A percentile compares a stretch with the other conserved stretches of the same genome.
phyloP scores from a whole-genome alignment of 2,329 filamentous ascomycete genomes.

The Cladophialophora bantiana region DNA sequence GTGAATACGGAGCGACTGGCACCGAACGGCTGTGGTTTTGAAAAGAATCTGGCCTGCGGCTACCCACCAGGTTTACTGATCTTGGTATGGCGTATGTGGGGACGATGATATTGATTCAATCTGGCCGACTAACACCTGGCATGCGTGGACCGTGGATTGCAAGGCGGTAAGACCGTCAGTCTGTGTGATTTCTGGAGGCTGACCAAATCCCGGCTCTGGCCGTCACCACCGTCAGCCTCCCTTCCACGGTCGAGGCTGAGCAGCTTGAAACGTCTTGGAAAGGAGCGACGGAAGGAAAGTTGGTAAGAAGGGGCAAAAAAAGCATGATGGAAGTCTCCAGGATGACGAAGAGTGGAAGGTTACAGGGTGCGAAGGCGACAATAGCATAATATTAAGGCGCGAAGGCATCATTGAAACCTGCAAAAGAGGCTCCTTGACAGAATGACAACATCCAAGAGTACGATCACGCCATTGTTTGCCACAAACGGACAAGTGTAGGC shows the following conservation, averaged over 20 bases:
- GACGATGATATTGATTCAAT: slow-evolving; percentile 18
- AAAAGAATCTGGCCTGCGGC: slow-evolving; percentile 17
- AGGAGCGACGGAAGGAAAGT: neutral
- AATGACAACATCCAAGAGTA: slow-evolving; percentile 32
- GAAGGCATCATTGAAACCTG: slow-evolving; percentile 12
- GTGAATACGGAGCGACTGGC: slow-evolving; percentile 11
- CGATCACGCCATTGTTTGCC: slow-evolving; percentile 37
- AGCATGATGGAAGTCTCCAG: slow-evolving; percentile 2
- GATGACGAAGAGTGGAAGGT: slow-evolving; percentile 13
- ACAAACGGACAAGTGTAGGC: slow-evolving; percentile 29
- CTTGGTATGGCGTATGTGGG: slow-evolving; percentile 37
- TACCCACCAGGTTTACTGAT: slow-evolving; percentile 23
- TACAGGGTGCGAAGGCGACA: neutral
- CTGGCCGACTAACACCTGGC: neutral
- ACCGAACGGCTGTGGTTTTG: slow-evolving; percentile 3
- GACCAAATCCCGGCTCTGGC: neutral
- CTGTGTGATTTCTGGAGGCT: slow-evolving; percentile 6
- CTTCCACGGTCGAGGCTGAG: neutral
- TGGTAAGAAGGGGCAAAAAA: neutral
- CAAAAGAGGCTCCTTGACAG: neutral
- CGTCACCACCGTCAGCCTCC: neutral
- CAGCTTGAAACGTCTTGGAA: neutral
- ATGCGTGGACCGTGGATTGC: neutral
- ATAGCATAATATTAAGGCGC: slow-evolving; percentile 12
- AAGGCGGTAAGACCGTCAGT: slow-evolving; percentile 25